Evolutionary conservation across 768 basidiomycete genomes (phyloP).

Genomic region (Lactifluus rugatus): DNA sequence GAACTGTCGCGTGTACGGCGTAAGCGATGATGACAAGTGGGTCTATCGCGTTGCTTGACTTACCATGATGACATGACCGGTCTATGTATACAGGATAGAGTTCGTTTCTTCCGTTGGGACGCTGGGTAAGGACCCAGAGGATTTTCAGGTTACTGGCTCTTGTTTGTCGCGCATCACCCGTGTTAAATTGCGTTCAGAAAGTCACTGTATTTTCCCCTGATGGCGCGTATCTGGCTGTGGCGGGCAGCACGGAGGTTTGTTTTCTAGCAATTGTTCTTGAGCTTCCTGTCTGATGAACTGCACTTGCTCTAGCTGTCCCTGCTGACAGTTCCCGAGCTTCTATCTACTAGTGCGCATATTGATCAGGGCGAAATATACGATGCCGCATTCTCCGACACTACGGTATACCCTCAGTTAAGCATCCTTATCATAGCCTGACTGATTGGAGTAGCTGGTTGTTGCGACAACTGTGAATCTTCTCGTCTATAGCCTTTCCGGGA

Average conservation of each 20-base stretch:
- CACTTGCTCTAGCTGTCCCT: conserved; percentile 20
- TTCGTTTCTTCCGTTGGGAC: conserved; percentile 49
- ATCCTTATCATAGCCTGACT: background rate
- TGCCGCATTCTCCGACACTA: conserved; percentile 60
- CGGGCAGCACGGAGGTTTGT: conserved; percentile 62
- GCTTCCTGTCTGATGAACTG: background rate
- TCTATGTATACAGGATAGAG: conserved; percentile 36
- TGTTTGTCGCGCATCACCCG: background rate
- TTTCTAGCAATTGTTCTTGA: background rate
- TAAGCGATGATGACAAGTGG: conserved; percentile 48
- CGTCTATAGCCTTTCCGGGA: conserved; percentile 47
- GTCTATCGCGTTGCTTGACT: conserved; percentile 18
- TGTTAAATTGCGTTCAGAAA: conserved; percentile 47
- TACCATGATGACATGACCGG: background rate
- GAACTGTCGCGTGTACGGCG: conserved; percentile 69
- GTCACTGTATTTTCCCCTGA: conserved; percentile 75
- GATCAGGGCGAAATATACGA: conserved; percentile 81
- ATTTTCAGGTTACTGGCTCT: conserved; percentile 61
- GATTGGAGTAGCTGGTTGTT: conserved; percentile 44
- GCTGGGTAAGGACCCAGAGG: conserved; percentile 52
- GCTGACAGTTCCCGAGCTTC: conserved; percentile 28
- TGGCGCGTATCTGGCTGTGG: conserved; percentile 53
- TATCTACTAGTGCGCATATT: conserved; percentile 38
- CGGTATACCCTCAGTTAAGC: conserved; percentile 31
- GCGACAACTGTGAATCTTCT: conserved; percentile 55